Base-by-base conservation (phyloP, 73 alveolate genomes). In the Urostyla sp. region DNA sequence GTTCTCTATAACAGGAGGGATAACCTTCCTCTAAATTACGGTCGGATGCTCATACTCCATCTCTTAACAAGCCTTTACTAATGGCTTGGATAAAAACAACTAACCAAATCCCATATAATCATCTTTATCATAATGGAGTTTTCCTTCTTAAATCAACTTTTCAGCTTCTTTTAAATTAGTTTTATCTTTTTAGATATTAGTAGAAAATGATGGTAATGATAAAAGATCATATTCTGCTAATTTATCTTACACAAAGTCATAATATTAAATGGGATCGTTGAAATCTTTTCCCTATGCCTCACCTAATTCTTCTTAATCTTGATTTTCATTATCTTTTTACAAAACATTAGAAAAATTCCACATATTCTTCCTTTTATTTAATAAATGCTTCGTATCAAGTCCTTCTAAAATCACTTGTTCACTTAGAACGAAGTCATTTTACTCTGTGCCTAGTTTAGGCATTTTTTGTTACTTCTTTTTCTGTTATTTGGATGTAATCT, bases 41-140 rank as follows among this genome's bases (percentile, higher is more conserved):
- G 99, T 98, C 0, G 99, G 99, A 45, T 94, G 91, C 31, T 84
- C 92, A 80, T 93, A 96, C 51, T 95, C 99, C 72, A 96, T 75
- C 58, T 95, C 99, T 63, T 58, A 74, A 72, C 98, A 91, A 4
- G 98, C 97, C 56, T 93, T 90, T 0, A 94, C 95, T 26, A 96
- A 72, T 69, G 98, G 96, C 49, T 84, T 93, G 4, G 95, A 80
- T 13, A 96, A 49, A 63, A 92, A 94, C 26, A 96, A 84, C 56
- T 93, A 83, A 53, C 61, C 54, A 67, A 85, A 85, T 7, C 86
- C 36, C 15, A 76, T 73, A 24, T 63, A 37, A 35, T 73, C 93
- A 15, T 76, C 89, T 49, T 85, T 76, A n/a, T 76, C 89, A 49
- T 85, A 85, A 30, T 85, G 87, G 21, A 18, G 1, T 40, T 76